Evolutionary conservation across 2,329 filamentous ascomycete genomes (phyloP), one percentile per base, ranked within the genome.

Genomic region (Polytolypa hystricis): DNA sequence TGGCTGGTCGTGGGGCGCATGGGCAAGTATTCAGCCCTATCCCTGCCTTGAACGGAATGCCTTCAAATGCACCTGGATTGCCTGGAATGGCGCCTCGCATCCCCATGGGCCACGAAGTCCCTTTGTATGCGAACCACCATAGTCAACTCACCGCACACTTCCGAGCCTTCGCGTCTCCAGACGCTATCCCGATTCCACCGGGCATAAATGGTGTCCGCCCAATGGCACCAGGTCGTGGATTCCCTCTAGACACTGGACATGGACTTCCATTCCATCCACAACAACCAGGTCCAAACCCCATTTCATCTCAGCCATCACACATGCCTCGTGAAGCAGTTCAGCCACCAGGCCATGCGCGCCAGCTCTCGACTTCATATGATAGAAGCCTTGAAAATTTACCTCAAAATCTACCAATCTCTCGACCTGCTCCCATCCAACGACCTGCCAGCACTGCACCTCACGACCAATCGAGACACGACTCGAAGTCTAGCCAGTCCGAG

Each of bases 391-490:
- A 87, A 6, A 65, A 66, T 11, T 62, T 69, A 17, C 58, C 67
- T 8, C 66, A 74, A 37, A 69, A 79, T 21, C 79, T 85, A 44
- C 83, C 84, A 1, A 89, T 93, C 42, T 73, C 80, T 30, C 74
- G 86, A 37, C 89, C 87, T 17, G 76, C 83, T 16, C 89, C 89
- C 1, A 95, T 96, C 44, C 84, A 89, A 43, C 75, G 86, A 21
- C 89, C 91, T 1, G 79, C 79, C 11, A 94, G 86, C 55, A 75
- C 71, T 7, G 69, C 70, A 43, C 71, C 73, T 19, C 66, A 65
- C 37, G 70, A 70, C 28, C 60, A 54, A 44, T 58, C 55, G 37
- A 55, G 55, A 26, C 55, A 60, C 19, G 55, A 61, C 19, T 61
- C 66, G 14, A 53, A 56, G 40, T 56, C 54, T 28, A 54, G 57